phyloP scores from a whole-genome alignment of 2,329 filamentous ascomycete species.

The Lachnum nothofagi region DNA sequence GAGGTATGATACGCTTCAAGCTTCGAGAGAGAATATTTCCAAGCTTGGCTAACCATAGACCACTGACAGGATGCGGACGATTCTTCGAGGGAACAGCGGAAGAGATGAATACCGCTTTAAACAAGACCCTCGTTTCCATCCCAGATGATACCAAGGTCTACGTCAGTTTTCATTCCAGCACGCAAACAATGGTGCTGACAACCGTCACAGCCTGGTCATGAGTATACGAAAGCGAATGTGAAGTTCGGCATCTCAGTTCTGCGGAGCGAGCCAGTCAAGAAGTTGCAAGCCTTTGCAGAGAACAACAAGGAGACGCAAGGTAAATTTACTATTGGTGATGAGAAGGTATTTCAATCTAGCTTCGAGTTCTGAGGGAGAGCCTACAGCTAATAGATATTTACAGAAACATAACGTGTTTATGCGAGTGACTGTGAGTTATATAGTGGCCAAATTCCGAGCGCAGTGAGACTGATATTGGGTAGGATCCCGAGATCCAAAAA shows the following conservation, averaged over 20 bases:
- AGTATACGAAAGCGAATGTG: constrained; percentile 96
- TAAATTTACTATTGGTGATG: constrained; percentile 92
- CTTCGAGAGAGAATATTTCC: not conserved
- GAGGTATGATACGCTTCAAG: constrained; percentile 54
- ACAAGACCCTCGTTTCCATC: constrained; percentile 72
- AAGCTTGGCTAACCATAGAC: not conserved
- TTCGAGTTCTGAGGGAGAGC: not conserved
- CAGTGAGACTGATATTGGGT: constrained; percentile 11
- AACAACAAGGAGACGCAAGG: constrained; percentile 85
- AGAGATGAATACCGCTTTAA: constrained; percentile 92
- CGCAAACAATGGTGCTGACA: not conserved
- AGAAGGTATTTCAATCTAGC: constrained; percentile 69
- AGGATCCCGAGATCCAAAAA: constrained; percentile 81
- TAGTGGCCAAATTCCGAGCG: not conserved
- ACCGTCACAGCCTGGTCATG: constrained; percentile 71
- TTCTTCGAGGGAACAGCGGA: constrained; percentile 90
- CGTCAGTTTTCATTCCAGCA: constrained; percentile 45
- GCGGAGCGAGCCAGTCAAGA: constrained; percentile 69
- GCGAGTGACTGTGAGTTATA: constrained; percentile 64
- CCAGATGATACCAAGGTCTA: constrained; percentile 91
- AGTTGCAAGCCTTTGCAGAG: constrained; percentile 70
- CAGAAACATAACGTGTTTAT: constrained; percentile 96
- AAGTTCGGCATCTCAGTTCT: constrained; percentile 77
- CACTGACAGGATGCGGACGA: constrained; percentile 68
- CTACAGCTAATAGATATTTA: constrained; percentile 10